Evolutionary conservation across 2,329 filamentous ascomycete species (phyloP).

Genomic region (Colletotrichum acutatum): DNA sequence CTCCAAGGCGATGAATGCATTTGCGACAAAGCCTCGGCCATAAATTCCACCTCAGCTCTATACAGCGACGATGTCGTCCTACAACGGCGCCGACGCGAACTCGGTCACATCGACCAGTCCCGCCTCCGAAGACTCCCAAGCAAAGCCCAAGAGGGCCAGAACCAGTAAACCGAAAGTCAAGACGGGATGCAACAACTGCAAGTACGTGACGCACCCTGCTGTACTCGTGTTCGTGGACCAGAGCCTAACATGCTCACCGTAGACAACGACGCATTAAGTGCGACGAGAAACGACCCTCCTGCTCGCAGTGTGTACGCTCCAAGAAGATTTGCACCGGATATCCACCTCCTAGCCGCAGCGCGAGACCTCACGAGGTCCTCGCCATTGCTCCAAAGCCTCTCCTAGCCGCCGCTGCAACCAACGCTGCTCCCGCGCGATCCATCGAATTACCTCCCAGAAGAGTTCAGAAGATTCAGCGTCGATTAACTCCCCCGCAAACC

Average conservation of each 20-base stretch:
- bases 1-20: conserved; percentile 24
- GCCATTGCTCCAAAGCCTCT: conserved; percentile 61
- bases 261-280: conserved; percentile 74
- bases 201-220: conserved; percentile 58
- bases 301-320: conserved; percentile 68
- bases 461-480: conserved; percentile 23
- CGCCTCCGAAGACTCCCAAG: conserved; percentile 35
- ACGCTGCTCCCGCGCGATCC: conserved; percentile 34
- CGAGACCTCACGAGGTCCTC: conserved; percentile 57
- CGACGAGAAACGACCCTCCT: conserved; percentile 71
- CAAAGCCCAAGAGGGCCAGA: conserved; percentile 56
- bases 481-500: conserved; percentile 47
- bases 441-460: conserved; percentile 35
- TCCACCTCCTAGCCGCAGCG: conserved; percentile 64
- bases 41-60: background rate
- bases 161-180: conserved; percentile 72
- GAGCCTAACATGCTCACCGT: conserved; percentile 39
- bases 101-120: conserved; percentile 23
- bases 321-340: conserved; percentile 71
- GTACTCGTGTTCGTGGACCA: conserved; percentile 8
- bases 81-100: conserved; percentile 10
- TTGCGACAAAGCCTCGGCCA: conserved; percentile 17
- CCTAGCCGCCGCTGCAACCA: conserved; percentile 37
- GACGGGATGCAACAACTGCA: conserved; percentile 75
- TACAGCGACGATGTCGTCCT: conserved; percentile 19